Evolutionary conservation across 805 yeast genomes (phyloP), one percentile per base, ranked within the genome.

Genomic region (Candida yuanshanica): DNA sequence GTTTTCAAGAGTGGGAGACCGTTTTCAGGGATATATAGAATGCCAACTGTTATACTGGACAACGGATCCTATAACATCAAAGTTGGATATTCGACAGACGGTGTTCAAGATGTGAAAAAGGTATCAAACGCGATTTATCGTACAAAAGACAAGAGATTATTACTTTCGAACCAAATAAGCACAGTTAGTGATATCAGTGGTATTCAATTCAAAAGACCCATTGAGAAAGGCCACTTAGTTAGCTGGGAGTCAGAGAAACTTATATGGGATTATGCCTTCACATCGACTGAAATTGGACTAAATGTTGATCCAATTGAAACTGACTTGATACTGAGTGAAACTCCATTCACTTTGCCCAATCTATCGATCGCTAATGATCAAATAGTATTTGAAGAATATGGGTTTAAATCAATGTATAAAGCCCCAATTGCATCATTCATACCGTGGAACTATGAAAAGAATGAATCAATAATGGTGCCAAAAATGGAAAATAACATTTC

Each of bases 371-470:
- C 84, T 59, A 83, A 87, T 13, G 98, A 93, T 59, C 96, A 89
- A 63, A 83, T 93, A 0, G 74, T 93, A 1, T 91, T 95, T 64
- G 99, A 93, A 60, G 98, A 93, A 56, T 93, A 82, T 56, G 95
- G 87, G 4, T 84, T 93, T 55, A 70, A 70, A 12, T 74, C 78
- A 24, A 73, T 85, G 44, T 83, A 80, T 48, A 70, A 95, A 44
- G 75, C 85, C 18, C 76, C 84, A 0, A 70, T 77, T 0, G 79
- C 75, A 2, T 70, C 77, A 0, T 69, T 80, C 43, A 71, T 77
- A 3, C 89, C 90, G 2, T 85, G 88, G 80, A 67, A 71, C 38
- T 63, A 64, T 36, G 35, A 42, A 14, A 37, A 45, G 23, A 51
- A 60, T 39, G 60, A 56, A 21, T 29, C 42, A 1, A 40, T 65